Percentiles rank a stretch among this genome's conserved stretches.
phyloP scores from a whole-genome alignment of 768 basidiomycete genomes.

The Russula sp. region DNA sequence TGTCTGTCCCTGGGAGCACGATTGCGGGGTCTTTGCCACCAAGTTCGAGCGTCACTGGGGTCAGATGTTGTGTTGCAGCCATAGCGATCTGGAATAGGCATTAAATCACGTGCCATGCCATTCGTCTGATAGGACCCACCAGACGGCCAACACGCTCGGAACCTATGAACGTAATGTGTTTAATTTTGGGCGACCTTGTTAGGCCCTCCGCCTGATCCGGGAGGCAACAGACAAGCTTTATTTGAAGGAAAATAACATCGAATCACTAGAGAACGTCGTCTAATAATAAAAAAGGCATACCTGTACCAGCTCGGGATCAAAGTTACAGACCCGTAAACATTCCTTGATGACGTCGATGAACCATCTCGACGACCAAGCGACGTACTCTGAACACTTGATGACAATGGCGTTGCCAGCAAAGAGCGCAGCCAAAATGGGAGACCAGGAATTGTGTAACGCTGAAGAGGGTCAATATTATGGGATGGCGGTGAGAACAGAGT shows the following conservation, averaged over 20 bases:
- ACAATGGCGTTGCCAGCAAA: conserved; percentile 90
- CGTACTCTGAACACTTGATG: conserved; percentile 89
- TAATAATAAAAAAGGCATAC: conserved; percentile 37
- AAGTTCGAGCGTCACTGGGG: conserved; percentile 89
- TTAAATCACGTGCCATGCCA: conserved; percentile 7
- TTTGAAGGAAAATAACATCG: neutral
- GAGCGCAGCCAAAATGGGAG: conserved; percentile 86
- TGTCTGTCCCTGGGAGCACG: conserved; percentile 80
- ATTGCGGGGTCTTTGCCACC: conserved; percentile 95
- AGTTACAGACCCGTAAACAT: conserved; percentile 78
- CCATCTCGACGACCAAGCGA: conserved; percentile 86
- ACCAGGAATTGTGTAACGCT: conserved; percentile 94
- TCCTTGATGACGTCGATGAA: conserved; percentile 76
- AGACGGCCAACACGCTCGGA: conserved; percentile 75
- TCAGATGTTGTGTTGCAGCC: conserved; percentile 82
- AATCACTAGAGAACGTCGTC: neutral
- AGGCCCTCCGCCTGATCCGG: conserved; percentile 83
- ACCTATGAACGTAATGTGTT: conserved; percentile 94
- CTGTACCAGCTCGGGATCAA: conserved; percentile 85
- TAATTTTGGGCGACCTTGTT: conserved; percentile 74
- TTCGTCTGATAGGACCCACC: conserved; percentile 40
- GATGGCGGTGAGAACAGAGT: conserved; percentile 10
- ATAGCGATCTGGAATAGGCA: conserved; percentile 57
- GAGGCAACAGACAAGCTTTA: conserved; percentile 77
- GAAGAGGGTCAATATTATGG: conserved; percentile 21